Evolutionary conservation across 2,329 filamentous ascomycete genomes (phyloP).

Genomic region (Fusarium sp.): DNA sequence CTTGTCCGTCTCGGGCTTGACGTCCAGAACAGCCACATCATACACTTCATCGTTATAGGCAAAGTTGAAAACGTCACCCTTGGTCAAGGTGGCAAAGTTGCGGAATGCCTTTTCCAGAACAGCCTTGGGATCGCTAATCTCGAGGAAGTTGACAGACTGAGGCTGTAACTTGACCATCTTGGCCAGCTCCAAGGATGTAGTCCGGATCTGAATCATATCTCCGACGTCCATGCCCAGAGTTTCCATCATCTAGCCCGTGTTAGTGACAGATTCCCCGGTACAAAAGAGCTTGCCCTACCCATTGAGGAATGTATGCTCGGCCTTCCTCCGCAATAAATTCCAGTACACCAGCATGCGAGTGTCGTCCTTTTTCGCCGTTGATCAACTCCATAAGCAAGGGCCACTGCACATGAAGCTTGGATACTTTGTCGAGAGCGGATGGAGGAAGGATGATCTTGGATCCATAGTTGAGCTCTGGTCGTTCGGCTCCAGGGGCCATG

Average conservation of each 20-base stretch:
- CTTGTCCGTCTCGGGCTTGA: conserved; percentile 86
- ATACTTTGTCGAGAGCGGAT: conserved; percentile 96
- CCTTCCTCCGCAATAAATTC: conserved; percentile 99
- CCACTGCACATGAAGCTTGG: conserved; percentile 95
- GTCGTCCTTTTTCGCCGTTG: conserved; percentile 84
- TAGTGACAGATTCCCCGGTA: conserved; percentile 20
- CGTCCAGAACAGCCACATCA: conserved; percentile 92
- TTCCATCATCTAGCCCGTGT: conserved; percentile 84
- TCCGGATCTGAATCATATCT: conserved; percentile 95
- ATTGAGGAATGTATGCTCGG: conserved; percentile 94
- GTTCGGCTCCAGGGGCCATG: conserved; percentile 92
- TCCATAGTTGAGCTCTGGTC: conserved; percentile 92
- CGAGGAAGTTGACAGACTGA: conserved; percentile 92
- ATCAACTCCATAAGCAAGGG: conserved; percentile 97
- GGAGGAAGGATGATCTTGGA: conserved; percentile 99
- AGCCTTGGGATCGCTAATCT: conserved; percentile 97
- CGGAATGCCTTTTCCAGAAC: conserved; percentile 97
- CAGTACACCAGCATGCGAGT: conserved; percentile 93
- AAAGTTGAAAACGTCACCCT: conserved; percentile 96
- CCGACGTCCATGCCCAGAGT: conserved; percentile 90
- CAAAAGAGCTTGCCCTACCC: conserved; percentile 69
- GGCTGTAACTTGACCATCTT: conserved; percentile 97
- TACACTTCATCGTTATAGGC: conserved; percentile 96
- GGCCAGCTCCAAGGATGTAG: conserved; percentile 91
- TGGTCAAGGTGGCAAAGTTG: conserved; percentile 93